These are phyloP conservation scores for Dendrocalamus latiflorus DNA, from an alignment of 202 grass and related monocot genomes.

Conservation along the genomic window DNA sequence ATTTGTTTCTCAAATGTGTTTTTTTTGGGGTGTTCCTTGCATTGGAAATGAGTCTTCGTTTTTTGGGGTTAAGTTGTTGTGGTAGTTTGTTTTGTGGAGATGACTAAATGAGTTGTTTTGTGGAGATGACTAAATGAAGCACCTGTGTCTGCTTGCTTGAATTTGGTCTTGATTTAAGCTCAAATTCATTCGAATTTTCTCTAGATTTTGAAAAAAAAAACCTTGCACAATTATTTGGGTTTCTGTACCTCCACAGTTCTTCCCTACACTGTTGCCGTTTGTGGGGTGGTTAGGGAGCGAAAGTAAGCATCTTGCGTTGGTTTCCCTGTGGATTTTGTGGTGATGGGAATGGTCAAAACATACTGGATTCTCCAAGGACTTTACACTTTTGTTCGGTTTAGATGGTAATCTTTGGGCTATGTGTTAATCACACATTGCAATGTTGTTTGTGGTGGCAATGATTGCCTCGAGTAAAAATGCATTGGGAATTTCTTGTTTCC, in stretches of 20 bases:
- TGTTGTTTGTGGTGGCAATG: neutral
- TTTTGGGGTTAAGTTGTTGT: neutral
- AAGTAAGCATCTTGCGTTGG: neutral
- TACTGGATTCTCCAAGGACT: neutral
- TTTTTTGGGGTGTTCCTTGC: neutral
- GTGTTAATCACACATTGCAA: neutral
- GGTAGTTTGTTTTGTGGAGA: neutral
- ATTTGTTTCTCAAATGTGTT: neutral
- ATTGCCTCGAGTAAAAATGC: neutral
- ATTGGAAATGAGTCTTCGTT: neutral
- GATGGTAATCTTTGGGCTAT: neutral
- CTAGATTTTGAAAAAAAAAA: neutral
- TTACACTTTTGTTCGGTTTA: slow-evolving; percentile 1
- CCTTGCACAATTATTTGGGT: neutral
- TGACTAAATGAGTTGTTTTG: neutral
- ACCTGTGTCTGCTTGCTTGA: neutral
- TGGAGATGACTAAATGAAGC: neutral
- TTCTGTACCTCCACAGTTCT: neutral
- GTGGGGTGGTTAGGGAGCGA: neutral
- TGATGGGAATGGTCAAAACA: neutral
- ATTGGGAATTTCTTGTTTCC: slow-evolving; percentile 16
- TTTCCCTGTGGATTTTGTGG: neutral
- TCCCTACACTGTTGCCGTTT: neutral
- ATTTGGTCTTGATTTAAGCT: neutral
- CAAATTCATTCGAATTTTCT: neutral